A percentile compares a stretch with the other conserved stretches of the same genome.
Evolutionary conservation across 2,329 filamentous ascomycete species (phyloP).

Genomic region (Calonectria crousiana): DNA sequence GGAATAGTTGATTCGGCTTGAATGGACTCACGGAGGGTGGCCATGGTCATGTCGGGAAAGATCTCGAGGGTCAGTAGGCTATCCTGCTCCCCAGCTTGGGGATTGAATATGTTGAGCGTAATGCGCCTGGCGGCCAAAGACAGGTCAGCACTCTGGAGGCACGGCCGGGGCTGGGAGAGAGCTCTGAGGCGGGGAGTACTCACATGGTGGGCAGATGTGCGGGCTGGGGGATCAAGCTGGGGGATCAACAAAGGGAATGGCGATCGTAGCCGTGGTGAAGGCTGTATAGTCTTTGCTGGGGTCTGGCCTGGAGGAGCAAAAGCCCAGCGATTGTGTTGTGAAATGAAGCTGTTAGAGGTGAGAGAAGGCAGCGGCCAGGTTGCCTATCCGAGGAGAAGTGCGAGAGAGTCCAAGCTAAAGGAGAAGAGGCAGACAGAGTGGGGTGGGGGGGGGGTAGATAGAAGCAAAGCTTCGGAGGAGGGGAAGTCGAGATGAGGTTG

Average conservation of each 20-base stretch:
- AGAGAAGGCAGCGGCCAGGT: not conserved
- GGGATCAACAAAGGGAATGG: slow-evolving; percentile 1
- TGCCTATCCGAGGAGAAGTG: not conserved
- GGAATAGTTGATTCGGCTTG: slow-evolving; percentile 85
- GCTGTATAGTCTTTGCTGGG: not conserved
- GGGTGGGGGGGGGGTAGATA: slow-evolving; percentile 11
- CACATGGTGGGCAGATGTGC: slow-evolving; percentile 35
- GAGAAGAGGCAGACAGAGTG: not conserved
- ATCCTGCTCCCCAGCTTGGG: slow-evolving; percentile 74
- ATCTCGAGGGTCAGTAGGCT: slow-evolving; percentile 87
- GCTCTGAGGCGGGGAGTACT: slow-evolving; percentile 19
- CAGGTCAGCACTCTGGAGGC: slow-evolving; percentile 31
- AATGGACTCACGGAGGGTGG: slow-evolving; percentile 88
- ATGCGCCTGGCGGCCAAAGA: slow-evolving; percentile 74
- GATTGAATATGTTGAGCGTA: slow-evolving; percentile 85
- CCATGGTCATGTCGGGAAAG: slow-evolving; percentile 83
- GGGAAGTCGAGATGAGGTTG: slow-evolving; percentile 1
- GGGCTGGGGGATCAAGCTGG: not conserved
- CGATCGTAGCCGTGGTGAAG: not conserved
- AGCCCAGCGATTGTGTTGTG: not conserved
- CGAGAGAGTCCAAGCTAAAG: not conserved
- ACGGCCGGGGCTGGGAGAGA: slow-evolving; percentile 6
- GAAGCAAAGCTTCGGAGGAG: slow-evolving; percentile 18
- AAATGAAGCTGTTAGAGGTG: not conserved
- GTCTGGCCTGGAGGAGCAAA: not conserved